A percentile compares a stretch with the other conserved stretches of the same genome.
Conservation (phyloP, 2,329 filamentous ascomycete species). For the Helicocarpus griseus region DNA sequence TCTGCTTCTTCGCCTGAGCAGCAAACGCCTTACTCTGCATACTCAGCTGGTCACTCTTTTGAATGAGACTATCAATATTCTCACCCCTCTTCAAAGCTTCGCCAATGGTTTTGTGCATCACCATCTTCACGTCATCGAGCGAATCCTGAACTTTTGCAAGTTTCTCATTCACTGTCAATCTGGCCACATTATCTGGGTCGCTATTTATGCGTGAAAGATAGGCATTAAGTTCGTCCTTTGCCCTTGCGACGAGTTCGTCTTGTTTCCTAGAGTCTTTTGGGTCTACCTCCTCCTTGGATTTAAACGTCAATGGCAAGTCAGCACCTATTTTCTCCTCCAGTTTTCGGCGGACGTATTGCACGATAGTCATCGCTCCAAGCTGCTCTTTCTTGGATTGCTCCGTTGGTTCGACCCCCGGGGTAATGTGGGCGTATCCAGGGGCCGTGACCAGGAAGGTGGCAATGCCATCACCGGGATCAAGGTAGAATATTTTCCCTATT, state of each 20-base stretch:
- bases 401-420: too few relatives aligned
- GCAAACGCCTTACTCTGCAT: constrained; percentile 98
- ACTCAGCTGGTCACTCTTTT: constrained; percentile 85
- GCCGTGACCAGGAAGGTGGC: constrained; percentile 65
- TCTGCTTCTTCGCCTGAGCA: constrained; percentile 56
- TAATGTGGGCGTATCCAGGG: constrained; percentile 40
- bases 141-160: constrained; percentile 76
- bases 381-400: too few relatives aligned
- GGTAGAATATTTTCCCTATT: neutral
- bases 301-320: neutral
- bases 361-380: too few relatives aligned
- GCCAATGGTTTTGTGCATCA: constrained; percentile 85
- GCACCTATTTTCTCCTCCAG: neutral
- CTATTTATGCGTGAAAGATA: constrained; percentile 66
- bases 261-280: neutral
- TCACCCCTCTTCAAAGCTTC: constrained; percentile 69
- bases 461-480: constrained; percentile 51
- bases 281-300: neutral
- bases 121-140: constrained; percentile 93
- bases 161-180: constrained; percentile 50
- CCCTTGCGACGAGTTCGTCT: neutral
- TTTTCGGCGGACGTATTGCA: neutral
- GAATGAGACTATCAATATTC: constrained; percentile 90
- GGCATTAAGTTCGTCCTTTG: constrained; percentile 56
- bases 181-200: constrained; percentile 80